Evolutionary conservation across 495 filamentous ascomycete genomes (phyloP), one percentile per base, ranked within the genome.

Genomic region (Rostrohypoxylon terebratum): DNA sequence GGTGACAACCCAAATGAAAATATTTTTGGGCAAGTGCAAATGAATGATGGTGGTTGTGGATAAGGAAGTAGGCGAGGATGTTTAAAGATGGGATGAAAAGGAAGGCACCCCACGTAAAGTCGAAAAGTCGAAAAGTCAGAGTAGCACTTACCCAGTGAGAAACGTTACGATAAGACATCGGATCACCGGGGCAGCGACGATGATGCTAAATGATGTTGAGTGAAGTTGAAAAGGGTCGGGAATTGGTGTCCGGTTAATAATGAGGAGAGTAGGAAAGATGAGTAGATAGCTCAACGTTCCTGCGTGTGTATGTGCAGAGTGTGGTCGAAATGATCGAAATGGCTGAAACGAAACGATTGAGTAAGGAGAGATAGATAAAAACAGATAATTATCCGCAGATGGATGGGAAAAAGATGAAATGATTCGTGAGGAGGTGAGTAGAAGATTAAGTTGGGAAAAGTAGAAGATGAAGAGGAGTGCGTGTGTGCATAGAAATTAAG

Each of bases 21-120:
- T 21, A 51, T 31, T 53, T 53, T 28, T 28, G 21, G 48, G 48
- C 23, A 53, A 13, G 48, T n/a, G 48, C 21, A 53, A 53, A 53
- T 53, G 7, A 13, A 20, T 20, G n/a, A n/a, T 20, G 14, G 31
- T 31, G n/a, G n/a, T n/a, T 36, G 16, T 33, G 20, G 33, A 14
- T 9, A 21, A 11, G 47, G 21, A 28, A 28, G 23, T 28, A n/a
- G 20, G 20, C 21, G 47, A 20, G 28, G 3, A 36, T 14, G 11
- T 7, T 28, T 28, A 11, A 28, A 36, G 31, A 20, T 55, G n/a
- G 23, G 31, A 55, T 34, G 51, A 55, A 34, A 31, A 36, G 51
- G 48, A 31, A 53, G 48, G 11, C 31, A 53, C 23, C 7, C 23
- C 48, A 31, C 28, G 10, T 11, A 50, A 50, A 10, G 48, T 14